Evolutionary conservation across 306 rosid species (phyloP), one percentile per base, ranked within the genome.

Genomic region (Echinosophora koreensis): DNA sequence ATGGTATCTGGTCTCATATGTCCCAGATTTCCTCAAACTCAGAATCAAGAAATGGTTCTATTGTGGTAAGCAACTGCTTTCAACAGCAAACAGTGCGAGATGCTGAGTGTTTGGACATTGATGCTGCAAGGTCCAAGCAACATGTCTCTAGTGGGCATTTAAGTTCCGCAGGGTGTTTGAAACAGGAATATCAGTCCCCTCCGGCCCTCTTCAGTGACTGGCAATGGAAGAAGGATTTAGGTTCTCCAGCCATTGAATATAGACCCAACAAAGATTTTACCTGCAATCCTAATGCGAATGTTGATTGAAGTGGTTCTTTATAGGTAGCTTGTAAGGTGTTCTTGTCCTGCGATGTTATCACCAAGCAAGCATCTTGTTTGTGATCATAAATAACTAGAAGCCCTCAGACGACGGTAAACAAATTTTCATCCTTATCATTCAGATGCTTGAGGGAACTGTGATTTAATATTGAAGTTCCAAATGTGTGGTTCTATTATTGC

Each of bases 151-250:
- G 78, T 60, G 80, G 77, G 17, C 87, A 85, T 71, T 59, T 85
- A 74, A 55, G 86, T 64, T 63, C 85, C 56, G 38, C 80, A 1
- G 88, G 81, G 56, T 39, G 83, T 32, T 10, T 81, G 68, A 89
- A 87, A 81, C 90, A 85, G 66, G 89, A 83, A 51, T 88, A 89
- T 52, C 84, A 75, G 56, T 54, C 88, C 27, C 74, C 88, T 46
- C 93, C 79, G 80, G 70, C 86, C 32, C 89, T 87, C 69, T 85
- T 89, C 62, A 81, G 76, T 71, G 89, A 82, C 79, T 89, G 93
- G 93, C 88, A 86, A 50, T 85, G 86, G 87, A 81, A 86, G 65
- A 87, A 81, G 82, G 89, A 83, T 77, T 66, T 77, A 56, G 78
- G 81, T 27, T 87, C 85, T 14, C 66, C 85, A 28, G 55, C 57